Evolutionary conservation across 495 filamentous ascomycete species (phyloP), one percentile per base, ranked within the genome.

Genomic region (Podospora comata): DNA sequence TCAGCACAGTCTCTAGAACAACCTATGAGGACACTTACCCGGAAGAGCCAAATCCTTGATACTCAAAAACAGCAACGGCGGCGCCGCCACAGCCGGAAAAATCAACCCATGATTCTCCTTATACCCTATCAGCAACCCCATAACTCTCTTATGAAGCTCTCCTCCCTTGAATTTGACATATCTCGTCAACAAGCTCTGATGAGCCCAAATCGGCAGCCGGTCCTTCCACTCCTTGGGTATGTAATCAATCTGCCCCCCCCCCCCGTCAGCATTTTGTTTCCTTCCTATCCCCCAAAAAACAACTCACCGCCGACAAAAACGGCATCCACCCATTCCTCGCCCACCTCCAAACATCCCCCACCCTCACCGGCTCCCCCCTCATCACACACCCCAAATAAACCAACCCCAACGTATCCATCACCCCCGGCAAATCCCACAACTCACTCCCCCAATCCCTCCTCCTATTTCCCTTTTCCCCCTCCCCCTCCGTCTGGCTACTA

Each of bases 21-120:
- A 15, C 5, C 20, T 23, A 23, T 23, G 23, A 16, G 16, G n/a
- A 34, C 28, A 74, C 86, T 67, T 87, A 94, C 92, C 75, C 56
- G 95, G 95, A 23, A 99, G 80, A 9, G 89, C 87, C 27, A 98
- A 82, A 59, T 90, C 84, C 68, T 84, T 88, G 30, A 96, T 85
- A 67, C 90, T 89, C 54, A 88, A 84, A 66, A 89, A 87, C 9
- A 93, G 75, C 19, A 96, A 70, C 5, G 90, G 76, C 5, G 88
- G 84, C 19, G 79, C 75, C 65, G 96, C 96, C 53, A 97, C 71
- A 0, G 86, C 78, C 1, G 95, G 94, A 64, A 97, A 88, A 0
- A 78, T 73, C 72, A 97, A 82, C 19, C 85, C 86, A 73, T 91
- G 94, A 30, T 90, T 86, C 58, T 80, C 78, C 60, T 86, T 79